phyloP scores from a whole-genome alignment of 2,329 filamentous ascomycete genomes.

The Paracamarosporium sp. region DNA sequence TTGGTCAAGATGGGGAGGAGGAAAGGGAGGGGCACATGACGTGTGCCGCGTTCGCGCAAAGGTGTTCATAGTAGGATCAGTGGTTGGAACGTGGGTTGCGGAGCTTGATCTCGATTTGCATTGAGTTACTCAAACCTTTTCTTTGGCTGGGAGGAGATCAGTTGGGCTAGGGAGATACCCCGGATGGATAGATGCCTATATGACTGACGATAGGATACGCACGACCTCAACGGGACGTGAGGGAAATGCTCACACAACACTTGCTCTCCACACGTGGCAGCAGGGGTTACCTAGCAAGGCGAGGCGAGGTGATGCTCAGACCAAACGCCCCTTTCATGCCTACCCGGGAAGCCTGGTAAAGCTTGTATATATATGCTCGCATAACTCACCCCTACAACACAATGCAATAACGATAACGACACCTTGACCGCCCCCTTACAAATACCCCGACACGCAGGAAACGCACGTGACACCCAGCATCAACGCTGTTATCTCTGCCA shows the following conservation, averaged over 20 bases:
- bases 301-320: too few species aligned
- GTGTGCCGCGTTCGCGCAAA: background rate
- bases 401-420: too few species aligned
- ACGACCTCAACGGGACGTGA: too few species aligned
- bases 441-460: background rate
- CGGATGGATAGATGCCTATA: background rate
- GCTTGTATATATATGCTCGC: background rate
- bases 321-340: background rate
- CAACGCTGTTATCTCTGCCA: background rate
- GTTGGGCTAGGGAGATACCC: background rate
- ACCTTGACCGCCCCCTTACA: too few species aligned
- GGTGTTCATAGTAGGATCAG: background rate
- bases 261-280: background rate
- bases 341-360: too few species aligned
- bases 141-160: background rate
- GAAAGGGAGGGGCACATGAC: constrained; percentile 19
- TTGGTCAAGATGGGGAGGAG: constrained; percentile 24
- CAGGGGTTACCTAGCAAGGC: too few species aligned
- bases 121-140: too few species aligned
- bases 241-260: too few species aligned
- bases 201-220: too few species aligned
- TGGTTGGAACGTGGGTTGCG: background rate
- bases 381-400: background rate
- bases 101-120: background rate
- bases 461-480: too few species aligned